Percentiles rank a stretch among this genome's conserved stretches.
Conservation (phyloP, 1,284 basidiomycete species). For the Ceratobasidium sp. region DNA sequence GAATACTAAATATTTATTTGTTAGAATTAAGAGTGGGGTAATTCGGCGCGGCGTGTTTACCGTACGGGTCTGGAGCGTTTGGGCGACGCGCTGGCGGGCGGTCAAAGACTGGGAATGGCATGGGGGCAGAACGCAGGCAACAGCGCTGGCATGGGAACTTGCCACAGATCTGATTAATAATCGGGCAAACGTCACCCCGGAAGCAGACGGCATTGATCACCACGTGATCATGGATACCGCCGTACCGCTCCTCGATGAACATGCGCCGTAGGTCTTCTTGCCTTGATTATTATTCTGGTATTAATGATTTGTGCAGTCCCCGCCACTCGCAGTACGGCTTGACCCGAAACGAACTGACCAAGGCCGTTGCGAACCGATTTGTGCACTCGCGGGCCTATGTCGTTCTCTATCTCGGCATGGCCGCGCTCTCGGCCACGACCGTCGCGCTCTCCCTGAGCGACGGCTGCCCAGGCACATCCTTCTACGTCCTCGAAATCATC, state of each 20-base stretch:
- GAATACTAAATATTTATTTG: neutral
- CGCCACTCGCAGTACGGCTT: conserved; percentile 82
- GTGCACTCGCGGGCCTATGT: conserved; percentile 85
- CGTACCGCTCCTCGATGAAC: conserved; percentile 12
- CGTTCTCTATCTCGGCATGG: conserved; percentile 89
- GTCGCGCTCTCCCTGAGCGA: conserved; percentile 86
- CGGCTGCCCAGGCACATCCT: conserved; percentile 79
- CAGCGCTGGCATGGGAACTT: conserved; percentile 7
- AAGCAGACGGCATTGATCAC: conserved; percentile 8
- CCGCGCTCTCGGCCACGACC: conserved; percentile 87
- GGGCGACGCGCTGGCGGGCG: conserved; percentile 1
- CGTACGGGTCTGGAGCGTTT: neutral
- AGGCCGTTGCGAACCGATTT: conserved; percentile 84
- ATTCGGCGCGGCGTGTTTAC: neutral
- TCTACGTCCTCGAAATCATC: conserved; percentile 91
- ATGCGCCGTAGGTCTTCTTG: neutral
- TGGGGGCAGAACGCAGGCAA: neutral
- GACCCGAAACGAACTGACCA: conserved; percentile 78
- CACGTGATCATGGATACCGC: conserved; percentile 25
- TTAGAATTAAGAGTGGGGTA: neutral
- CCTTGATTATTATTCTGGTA: neutral
- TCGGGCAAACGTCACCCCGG: too few relatives aligned
- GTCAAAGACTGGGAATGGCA: conserved; percentile 36
- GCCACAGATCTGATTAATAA: neutral
- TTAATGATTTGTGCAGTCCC: conserved; percentile 57